phyloP scores from a whole-genome alignment of 2,329 filamentous ascomycete genomes.

The Claviceps lovelessii region DNA sequence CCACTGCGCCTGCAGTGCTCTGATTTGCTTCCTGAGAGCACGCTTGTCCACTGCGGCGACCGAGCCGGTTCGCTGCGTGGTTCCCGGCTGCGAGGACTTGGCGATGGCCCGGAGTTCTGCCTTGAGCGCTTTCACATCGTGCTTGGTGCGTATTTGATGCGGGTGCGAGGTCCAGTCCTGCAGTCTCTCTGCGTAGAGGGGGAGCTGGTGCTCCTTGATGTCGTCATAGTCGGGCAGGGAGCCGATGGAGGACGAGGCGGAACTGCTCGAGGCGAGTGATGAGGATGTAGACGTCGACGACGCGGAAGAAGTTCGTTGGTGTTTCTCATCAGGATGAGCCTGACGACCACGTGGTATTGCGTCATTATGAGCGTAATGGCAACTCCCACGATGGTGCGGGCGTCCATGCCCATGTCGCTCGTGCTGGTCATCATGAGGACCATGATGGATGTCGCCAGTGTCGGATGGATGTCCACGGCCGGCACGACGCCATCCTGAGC shows the following conservation, averaged over 20 bases:
- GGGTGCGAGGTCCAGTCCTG: slow-evolving; percentile 35
- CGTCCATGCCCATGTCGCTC: not conserved
- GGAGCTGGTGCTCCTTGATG: slow-evolving; percentile 33
- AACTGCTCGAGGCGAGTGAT: slow-evolving; percentile 20
- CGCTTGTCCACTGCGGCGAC: slow-evolving; percentile 11
- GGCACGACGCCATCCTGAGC: slow-evolving; percentile 2
- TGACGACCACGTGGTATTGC: not conserved
- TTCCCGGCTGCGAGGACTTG: slow-evolving; percentile 10
- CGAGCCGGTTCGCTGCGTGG: not conserved
- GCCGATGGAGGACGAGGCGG: slow-evolving; percentile 26
- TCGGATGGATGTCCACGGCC: slow-evolving; percentile 4
- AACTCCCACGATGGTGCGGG: no score
- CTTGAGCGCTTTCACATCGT: slow-evolving; percentile 26
- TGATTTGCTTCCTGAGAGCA: slow-evolving; percentile 29
- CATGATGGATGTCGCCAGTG: not conserved
- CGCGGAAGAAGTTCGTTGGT: slow-evolving; percentile 17
- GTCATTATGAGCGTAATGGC: slow-evolving; percentile 3
- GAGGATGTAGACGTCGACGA: slow-evolving; percentile 22
- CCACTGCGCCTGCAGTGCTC: slow-evolving; percentile 29
- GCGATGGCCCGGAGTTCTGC: slow-evolving; percentile 29
- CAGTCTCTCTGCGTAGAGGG: slow-evolving; percentile 29
- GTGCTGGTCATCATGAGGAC: slow-evolving; percentile 8
- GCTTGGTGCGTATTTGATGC: slow-evolving; percentile 32
- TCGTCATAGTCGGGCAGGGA: slow-evolving; percentile 41
- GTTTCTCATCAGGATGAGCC: slow-evolving; percentile 2